Base-by-base conservation (phyloP, 1,139 yeast genomes). In the Scheffersomyces quercinus region DNA sequence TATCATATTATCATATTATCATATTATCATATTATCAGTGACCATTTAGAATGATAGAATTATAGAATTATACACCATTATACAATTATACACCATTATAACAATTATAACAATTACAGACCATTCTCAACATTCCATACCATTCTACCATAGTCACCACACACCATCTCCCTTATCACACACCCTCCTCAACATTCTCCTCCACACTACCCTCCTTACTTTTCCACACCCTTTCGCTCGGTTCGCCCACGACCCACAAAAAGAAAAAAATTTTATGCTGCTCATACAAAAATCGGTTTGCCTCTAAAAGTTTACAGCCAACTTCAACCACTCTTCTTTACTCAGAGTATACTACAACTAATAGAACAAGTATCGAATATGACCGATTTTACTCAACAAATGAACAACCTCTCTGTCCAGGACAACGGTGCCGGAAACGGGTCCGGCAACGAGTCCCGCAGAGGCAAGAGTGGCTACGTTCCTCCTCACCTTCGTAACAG, bases 401-500 rank as follows among this genome's bases (percentile, higher is more conserved):
- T 72, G 75, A 67, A 62, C 65, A 67, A 71, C 57, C 74, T 72
- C 50, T 69, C 73, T 41, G 72, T 72, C 43, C 60, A 59, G 47
- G 70, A 47, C 46, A 50, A 42, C 45, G 49, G 50, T 45, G 43
- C 28, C 39, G 51, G 51, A 39, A 46, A 43, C 24, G 55, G 58
- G 20, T 53, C 53, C 35, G 39, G 38, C 37, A 47, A 41, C 43
- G 47, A 51, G 55, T 13, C 42, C 38, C 40, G 42, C 38, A 12
- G 43, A 11, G 35, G 24, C 35, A 15, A 15, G 15, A 31, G 35
- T 5, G 51, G 39, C 49, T 85, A 85, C 65, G 86, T 84, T 32
- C 91, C 91, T 48, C 91, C 91, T 51, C 89, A 83, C 65, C 73
- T 81, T 55, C 76, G 85, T 50, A 63, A 66, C 52, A 63, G 69